These are phyloP conservation scores for Sporothrix schenckii DNA, from an alignment of 2,329 filamentous ascomycete species.

Conservation along the genomic window DNA sequence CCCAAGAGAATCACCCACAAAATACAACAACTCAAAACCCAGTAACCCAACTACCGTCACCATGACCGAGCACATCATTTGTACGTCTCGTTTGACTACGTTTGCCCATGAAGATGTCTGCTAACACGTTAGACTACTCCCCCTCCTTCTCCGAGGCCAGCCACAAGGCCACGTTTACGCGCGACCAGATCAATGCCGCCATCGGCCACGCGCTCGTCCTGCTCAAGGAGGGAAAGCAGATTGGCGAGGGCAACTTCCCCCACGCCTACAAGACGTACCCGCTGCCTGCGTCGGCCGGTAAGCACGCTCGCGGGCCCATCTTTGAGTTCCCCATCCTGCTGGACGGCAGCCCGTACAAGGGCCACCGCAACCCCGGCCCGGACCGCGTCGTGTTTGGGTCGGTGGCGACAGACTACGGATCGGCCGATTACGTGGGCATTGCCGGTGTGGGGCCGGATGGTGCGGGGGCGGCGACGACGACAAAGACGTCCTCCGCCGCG, in stretches of 20 bases:
- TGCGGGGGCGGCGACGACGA: background rate
- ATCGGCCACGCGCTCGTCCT: constrained; percentile 30
- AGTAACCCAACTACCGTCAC: background rate
- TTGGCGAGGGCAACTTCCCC: constrained; percentile 32
- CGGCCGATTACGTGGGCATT: constrained; percentile 34
- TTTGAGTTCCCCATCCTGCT: constrained; percentile 35
- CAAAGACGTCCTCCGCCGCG: background rate
- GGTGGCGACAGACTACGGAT: constrained; percentile 33
- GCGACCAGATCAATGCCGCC: constrained; percentile 31
- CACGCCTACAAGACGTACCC: constrained; percentile 32
- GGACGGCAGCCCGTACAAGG: constrained; percentile 30
- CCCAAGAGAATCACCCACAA: background rate
- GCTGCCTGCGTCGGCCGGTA: constrained; percentile 1
- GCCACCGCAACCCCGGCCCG: constrained; percentile 17
- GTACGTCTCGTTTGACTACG: background rate
- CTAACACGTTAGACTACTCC: constrained; percentile 30
- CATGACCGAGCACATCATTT: constrained; percentile 29
- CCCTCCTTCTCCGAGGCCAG: constrained; percentile 31
- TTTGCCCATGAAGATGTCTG: too few species aligned
- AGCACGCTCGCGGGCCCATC: constrained; percentile 30
- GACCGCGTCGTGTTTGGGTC: constrained; percentile 36
- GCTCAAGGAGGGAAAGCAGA: constrained; percentile 31
- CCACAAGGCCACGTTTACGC: constrained; percentile 27
- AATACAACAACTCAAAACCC: background rate
- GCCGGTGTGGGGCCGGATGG: background rate